Evolutionary conservation across 2,329 filamentous ascomycete genomes (phyloP).

Genomic region (Alternaria gaisen): DNA sequence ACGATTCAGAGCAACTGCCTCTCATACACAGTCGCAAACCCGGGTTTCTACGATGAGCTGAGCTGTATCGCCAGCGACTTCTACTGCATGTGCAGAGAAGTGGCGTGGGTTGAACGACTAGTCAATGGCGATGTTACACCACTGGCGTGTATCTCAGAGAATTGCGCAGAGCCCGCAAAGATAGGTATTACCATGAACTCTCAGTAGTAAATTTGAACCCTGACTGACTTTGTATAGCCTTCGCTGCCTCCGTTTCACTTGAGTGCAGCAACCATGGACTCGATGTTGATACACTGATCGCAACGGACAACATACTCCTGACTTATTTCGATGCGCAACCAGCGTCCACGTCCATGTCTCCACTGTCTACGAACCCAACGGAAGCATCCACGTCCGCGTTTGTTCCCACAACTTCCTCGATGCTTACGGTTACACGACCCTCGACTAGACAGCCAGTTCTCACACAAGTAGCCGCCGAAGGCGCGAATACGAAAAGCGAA

Average conservation of each 20-base stretch:
- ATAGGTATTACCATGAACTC: neutral
- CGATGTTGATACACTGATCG: neutral
- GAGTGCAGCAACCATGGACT: neutral
- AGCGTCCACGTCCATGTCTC: neutral
- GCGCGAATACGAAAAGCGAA: neutral
- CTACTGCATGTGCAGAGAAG: neutral
- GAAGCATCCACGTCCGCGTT: neutral
- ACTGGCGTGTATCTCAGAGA: neutral
- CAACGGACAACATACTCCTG: neutral
- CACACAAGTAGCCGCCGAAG: neutral
- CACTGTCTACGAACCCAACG: neutral
- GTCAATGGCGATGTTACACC: neutral
- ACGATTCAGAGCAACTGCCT: neutral
- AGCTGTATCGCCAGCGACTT: neutral
- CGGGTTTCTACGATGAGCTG: neutral
- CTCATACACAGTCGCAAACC: neutral
- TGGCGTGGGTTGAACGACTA: neutral
- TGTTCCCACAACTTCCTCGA: neutral
- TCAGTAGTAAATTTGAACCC: neutral
- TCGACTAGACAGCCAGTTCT: neutral
- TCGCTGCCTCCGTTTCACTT: neutral
- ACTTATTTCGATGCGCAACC: neutral
- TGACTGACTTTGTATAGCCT: neutral
- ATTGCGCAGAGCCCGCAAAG: neutral
- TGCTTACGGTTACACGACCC: neutral